Conservation (phyloP, 768 basidiomycete genomes). For the Rhodotorula kratochvilovae region DNA sequence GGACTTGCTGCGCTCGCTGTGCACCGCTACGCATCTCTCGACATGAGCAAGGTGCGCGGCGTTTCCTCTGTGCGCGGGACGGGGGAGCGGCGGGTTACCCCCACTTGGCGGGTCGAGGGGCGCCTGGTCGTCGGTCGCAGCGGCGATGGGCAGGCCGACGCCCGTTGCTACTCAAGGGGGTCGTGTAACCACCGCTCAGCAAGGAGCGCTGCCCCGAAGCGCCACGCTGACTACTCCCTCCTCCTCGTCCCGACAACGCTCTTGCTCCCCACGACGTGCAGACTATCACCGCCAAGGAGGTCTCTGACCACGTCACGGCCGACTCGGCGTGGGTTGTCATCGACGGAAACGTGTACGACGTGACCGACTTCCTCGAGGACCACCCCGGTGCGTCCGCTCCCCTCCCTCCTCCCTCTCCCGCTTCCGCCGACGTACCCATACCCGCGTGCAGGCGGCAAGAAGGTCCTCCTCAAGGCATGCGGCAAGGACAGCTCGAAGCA, state of each 20-base stretch:
- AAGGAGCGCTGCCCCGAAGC: too few species aligned
- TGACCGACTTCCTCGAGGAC: slow-evolving; percentile 22
- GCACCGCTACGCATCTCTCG: not conserved
- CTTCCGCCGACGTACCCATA: not conserved
- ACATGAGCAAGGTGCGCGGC: slow-evolving; percentile 3
- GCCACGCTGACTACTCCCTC: too few species aligned
- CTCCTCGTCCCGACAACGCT: too few species aligned
- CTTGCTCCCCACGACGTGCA: not conserved
- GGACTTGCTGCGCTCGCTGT: not conserved
- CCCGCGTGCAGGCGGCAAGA: slow-evolving; percentile 20
- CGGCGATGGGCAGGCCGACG: too few species aligned
- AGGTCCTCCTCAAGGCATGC: slow-evolving; percentile 34
- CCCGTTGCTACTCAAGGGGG: too few species aligned
- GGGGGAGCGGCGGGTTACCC: not conserved
- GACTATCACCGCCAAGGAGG: slow-evolving; percentile 16
- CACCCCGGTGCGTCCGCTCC: slow-evolving; percentile 12
- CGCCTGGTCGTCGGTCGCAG: too few species aligned
- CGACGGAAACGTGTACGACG: slow-evolving; percentile 35
- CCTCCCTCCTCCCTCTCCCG: not conserved
- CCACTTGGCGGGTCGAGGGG: not conserved
- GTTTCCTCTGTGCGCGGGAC: not conserved
- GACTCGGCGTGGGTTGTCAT: slow-evolving; percentile 37
- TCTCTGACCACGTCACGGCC: slow-evolving; percentile 21
- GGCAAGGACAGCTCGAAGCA: slow-evolving; percentile 33
- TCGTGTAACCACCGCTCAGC: too few species aligned